Percentiles rank a stretch among this genome's conserved stretches.
phyloP scores from a whole-genome alignment of 2,329 filamentous ascomycete genomes.

The Aureobasidium sp. region DNA sequence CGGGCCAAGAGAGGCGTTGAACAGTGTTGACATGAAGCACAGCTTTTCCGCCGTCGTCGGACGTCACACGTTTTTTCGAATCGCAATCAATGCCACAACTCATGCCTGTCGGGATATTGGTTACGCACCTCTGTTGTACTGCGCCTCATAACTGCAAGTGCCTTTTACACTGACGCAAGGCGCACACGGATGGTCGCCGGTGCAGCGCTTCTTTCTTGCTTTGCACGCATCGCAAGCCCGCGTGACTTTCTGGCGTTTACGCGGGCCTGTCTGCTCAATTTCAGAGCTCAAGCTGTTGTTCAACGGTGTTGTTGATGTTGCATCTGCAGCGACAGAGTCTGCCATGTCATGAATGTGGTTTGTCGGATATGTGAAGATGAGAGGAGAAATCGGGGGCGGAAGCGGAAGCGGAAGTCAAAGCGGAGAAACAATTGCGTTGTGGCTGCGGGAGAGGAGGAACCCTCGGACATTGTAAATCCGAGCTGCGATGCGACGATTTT shows the following conservation, averaged over 20 bases:
- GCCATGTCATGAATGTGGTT: neutral
- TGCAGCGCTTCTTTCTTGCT: constrained; percentile 35
- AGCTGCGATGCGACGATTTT: too few species aligned
- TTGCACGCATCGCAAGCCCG: constrained; percentile 30
- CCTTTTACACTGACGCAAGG: constrained; percentile 29
- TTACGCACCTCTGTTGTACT: constrained; percentile 38
- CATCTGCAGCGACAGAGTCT: neutral
- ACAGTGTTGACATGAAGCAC: neutral
- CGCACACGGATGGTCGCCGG: constrained; percentile 35
- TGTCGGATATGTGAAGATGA: neutral
- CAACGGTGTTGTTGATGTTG: neutral
- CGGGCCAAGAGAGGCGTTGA: neutral
- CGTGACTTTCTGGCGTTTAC: constrained; percentile 17
- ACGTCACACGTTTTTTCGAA: neutral
- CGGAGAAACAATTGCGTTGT: too few species aligned
- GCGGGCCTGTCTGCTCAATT: neutral
- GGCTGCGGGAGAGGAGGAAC: too few species aligned
- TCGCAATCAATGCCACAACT: neutral
- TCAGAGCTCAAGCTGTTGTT: neutral
- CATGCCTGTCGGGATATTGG: too few species aligned
- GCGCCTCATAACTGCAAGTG: constrained; percentile 44
- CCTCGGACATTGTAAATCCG: too few species aligned
- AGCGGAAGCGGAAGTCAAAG: too few species aligned
- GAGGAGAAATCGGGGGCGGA: neutral
- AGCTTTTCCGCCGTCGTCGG: neutral